Percentiles rank a stretch among this genome's conserved stretches.
phyloP scores from a whole-genome alignment of 257 asterid species.

The Solanum appendiculatum region DNA sequence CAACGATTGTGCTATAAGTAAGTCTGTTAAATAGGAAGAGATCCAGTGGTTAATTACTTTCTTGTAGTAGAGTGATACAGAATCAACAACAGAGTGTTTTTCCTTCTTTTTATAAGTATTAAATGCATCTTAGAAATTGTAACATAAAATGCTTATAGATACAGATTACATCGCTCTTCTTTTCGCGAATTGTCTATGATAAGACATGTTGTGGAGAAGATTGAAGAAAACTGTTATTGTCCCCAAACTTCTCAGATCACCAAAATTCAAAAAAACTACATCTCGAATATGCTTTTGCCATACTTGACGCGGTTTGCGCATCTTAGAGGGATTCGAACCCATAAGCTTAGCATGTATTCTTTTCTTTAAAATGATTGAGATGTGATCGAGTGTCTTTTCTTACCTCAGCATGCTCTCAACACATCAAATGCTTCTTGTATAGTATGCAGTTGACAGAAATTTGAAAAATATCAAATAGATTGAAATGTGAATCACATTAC shows the following conservation, averaged over 20 bases:
- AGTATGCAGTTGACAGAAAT: no score
- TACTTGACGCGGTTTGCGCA: constrained; percentile 50
- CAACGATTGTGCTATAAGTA: neutral
- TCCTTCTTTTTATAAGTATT: neutral
- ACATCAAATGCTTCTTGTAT: neutral
- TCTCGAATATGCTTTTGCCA: neutral
- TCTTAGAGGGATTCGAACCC: constrained; percentile 34
- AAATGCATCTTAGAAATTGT: neutral
- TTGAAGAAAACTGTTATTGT: constrained; percentile 24
- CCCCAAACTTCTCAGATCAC: constrained; percentile 16
- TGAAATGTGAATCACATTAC: no score
- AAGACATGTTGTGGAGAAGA: constrained; percentile 11
- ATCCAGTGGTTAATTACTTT: neutral
- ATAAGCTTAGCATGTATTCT: constrained; percentile 31
- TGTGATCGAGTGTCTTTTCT: neutral
- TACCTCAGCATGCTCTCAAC: constrained; percentile 34
- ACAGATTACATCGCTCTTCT: constrained; percentile 17
- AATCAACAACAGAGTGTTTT: neutral
- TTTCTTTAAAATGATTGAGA: no score
- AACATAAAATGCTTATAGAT: neutral
- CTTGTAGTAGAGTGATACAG: neutral
- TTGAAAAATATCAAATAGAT: no score
- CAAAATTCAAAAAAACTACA: neutral
- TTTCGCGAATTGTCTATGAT: neutral
- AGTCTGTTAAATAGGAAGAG: neutral